These are phyloP conservation scores for Zasmidium citrigriseum DNA, from an alignment of 2,329 filamentous ascomycete species.

Conservation along the genomic window DNA sequence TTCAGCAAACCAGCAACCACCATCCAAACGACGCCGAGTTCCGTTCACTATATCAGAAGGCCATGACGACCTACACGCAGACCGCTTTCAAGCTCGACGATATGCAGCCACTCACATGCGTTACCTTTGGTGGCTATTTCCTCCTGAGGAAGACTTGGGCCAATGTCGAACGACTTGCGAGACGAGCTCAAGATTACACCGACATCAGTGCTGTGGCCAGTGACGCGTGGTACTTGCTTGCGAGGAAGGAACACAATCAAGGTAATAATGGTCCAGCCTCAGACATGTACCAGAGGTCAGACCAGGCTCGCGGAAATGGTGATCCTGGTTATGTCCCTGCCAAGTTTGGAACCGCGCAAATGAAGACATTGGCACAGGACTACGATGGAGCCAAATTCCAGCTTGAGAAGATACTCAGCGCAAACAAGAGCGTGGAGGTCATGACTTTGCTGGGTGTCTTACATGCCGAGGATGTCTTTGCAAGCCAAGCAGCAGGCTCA, in stretches of 20 bases:
- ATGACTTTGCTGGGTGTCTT: constrained; percentile 90
- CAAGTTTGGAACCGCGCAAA: constrained; percentile 90
- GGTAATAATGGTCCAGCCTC: constrained; percentile 73
- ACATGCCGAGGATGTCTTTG: constrained; percentile 92
- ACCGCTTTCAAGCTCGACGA: constrained; percentile 93
- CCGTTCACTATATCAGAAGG: constrained; percentile 80
- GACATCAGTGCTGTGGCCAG: constrained; percentile 96
- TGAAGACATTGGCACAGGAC: constrained; percentile 81
- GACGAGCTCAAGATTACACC: constrained; percentile 91
- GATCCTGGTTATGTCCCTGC: constrained; percentile 90
- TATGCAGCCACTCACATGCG: constrained; percentile 83
- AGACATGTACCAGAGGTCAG: constrained; percentile 86
- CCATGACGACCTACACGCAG: constrained; percentile 92
- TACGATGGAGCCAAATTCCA: constrained; percentile 89
- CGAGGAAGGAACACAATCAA: constrained; percentile 84
- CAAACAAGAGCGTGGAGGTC: constrained; percentile 73
- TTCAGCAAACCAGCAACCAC: constrained; percentile 81
- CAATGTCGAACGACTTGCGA: constrained; percentile 82
- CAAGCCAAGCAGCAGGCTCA: constrained; percentile 66
- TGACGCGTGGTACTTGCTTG: constrained; percentile 95
- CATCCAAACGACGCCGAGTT: constrained; percentile 84
- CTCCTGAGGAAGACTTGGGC: constrained; percentile 76
- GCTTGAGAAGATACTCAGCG: constrained; percentile 80
- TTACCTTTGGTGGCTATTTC: constrained; percentile 89
- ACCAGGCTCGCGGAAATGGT: constrained; percentile 87